phyloP scores from a whole-genome alignment of 2,329 filamentous ascomycete species.

The Lasiodiplodia sp. region DNA sequence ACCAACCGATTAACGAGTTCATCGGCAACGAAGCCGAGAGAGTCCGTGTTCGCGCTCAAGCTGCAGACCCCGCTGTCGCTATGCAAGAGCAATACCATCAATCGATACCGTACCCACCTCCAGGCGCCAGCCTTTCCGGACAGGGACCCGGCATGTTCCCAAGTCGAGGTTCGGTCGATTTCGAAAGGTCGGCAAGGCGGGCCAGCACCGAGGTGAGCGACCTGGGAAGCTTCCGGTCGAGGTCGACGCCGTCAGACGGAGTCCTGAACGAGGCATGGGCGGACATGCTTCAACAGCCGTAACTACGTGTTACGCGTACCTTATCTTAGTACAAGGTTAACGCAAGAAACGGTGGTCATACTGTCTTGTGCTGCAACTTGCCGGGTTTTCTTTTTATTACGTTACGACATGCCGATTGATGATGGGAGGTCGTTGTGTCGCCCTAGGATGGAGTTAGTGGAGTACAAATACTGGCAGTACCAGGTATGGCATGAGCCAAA shows the following conservation, averaged over 20 bases:
- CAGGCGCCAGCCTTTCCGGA: neutral
- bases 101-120: neutral
- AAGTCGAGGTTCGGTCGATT: neutral
- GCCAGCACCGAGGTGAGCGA: neutral
- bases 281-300: slow-evolving; percentile 6
- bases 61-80: neutral
- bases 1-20: slow-evolving; percentile 30
- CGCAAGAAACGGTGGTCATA: neutral
- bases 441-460: slow-evolving; percentile 2
- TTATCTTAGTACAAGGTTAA: neutral
- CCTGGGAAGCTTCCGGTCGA: slow-evolving; percentile 1
- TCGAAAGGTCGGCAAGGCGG: neutral
- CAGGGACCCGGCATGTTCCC: neutral
- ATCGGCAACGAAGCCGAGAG: slow-evolving; percentile 1
- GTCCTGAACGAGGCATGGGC: neutral
- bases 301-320: neutral
- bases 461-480: neutral
- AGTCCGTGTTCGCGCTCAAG: neutral
- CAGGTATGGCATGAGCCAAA: neutral
- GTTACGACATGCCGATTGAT: neutral
- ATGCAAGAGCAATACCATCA: neutral
- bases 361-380: neutral
- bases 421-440: neutral
- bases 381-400: neutral
- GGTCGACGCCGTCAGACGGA: neutral